Evolutionary conservation across 352 stramenopile species (phyloP).

Genomic region (Phytopythium cucurbitacearum): DNA sequence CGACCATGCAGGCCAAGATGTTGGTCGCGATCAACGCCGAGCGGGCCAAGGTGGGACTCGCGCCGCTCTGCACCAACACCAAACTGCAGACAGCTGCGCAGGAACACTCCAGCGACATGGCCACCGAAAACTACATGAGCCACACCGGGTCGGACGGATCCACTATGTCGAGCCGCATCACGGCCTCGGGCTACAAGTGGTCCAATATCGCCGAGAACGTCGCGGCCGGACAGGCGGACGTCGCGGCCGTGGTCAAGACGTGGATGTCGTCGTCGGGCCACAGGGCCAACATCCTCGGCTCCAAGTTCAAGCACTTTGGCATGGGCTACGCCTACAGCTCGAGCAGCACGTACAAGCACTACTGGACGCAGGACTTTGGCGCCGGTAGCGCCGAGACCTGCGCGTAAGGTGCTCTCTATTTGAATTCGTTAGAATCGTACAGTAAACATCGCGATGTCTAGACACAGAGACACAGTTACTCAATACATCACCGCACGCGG

Average conservation of each 20-base stretch:
- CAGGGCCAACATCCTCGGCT: conserved; percentile 36
- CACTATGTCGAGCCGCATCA: conserved; percentile 32
- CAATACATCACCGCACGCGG: too few relatives aligned
- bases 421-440: too few relatives aligned
- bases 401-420: background rate
- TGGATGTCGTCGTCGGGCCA: conserved; percentile 54
- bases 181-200: conserved; percentile 27
- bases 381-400: conserved; percentile 14
- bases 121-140: conserved; percentile 32
- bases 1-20: conserved; percentile 14
- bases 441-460: too few relatives aligned
- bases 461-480: too few relatives aligned
- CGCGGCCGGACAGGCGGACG: conserved; percentile 33
- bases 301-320: conserved; percentile 22
- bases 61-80: conserved; percentile 37
- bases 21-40: conserved; percentile 44
- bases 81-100: conserved; percentile 25
- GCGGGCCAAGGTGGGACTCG: conserved; percentile 24
- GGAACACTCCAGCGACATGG: conserved; percentile 39
- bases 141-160: conserved; percentile 43
- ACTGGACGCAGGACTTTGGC: conserved; percentile 62
- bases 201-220: conserved; percentile 45
- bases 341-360: conserved; percentile 37
- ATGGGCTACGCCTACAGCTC: conserved; percentile 38
- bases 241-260: conserved; percentile 30